phyloP scores from a whole-genome alignment of 106 monocot genomes.

The Amphibolis antarctica region DNA sequence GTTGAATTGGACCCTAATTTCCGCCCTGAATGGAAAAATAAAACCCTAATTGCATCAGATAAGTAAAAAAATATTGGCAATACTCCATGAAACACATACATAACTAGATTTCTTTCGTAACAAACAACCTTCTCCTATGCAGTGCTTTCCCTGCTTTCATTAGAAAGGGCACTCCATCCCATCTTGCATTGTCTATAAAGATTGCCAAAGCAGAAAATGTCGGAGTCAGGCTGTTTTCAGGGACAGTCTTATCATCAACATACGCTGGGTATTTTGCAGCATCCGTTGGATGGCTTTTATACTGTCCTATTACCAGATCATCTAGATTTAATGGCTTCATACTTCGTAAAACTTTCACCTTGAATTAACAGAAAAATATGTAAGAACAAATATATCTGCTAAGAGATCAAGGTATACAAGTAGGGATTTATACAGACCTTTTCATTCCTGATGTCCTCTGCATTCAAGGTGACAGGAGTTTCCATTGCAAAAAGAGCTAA shows the following conservation, averaged over 20 bases:
- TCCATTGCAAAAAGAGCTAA: slow-evolving; percentile 95
- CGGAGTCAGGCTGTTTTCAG: slow-evolving; percentile 63
- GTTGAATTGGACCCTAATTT: slow-evolving; percentile 90
- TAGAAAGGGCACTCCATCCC: slow-evolving; percentile 95
- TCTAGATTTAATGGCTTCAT: slow-evolving; percentile 75
- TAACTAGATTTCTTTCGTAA: too few species aligned
- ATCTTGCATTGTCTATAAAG: slow-evolving; percentile 86
- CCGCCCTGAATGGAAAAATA: slow-evolving; percentile 34
- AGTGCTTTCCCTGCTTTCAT: slow-evolving; percentile 97
- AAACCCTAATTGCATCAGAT: neutral
- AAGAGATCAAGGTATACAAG: too few species aligned
- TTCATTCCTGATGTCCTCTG: slow-evolving; percentile 91
- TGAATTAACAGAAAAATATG: neutral
- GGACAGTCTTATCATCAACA: slow-evolving; percentile 70
- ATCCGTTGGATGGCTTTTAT: slow-evolving; percentile 67
- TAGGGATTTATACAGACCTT: too few species aligned
- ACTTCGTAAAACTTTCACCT: slow-evolving; percentile 87
- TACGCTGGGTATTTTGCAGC: slow-evolving; percentile 61
- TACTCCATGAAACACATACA: too few species aligned
- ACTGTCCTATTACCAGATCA: slow-evolving; percentile 75
- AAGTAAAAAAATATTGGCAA: neutral
- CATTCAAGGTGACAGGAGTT: slow-evolving; percentile 87
- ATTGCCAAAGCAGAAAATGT: slow-evolving; percentile 88
- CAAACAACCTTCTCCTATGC: slow-evolving; percentile 42
- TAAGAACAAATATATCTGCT: too few species aligned